Base-by-base conservation (phyloP, 2,329 filamentous ascomycete species). In the Arthrobotrys megalospora region DNA sequence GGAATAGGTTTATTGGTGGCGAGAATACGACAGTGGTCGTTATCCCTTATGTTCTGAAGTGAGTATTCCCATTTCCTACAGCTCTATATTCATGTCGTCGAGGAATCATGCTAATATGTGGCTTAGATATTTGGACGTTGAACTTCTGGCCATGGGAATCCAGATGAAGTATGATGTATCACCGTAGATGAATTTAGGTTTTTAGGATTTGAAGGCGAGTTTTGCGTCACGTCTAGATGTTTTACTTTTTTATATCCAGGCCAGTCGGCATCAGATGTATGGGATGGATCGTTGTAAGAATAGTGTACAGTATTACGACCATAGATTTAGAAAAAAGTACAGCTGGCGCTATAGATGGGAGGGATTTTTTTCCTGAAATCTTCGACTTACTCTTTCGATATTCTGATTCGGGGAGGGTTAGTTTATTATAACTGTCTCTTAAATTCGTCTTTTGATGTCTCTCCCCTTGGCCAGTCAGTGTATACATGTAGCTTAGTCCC, bases 121-220 rank as follows among this genome's bases (percentile, higher is more conserved):
- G 38, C 16, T 19, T 80, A 81, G 81, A 41, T 82, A 92, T 86
- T 86, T 99, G 81, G 96, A 99, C 85, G 94, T 97, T 19, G 96
- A 99, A 85, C 86, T 99, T 82, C 93, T 94, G 41, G 94, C 94
- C 70, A 99, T 99, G 96, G 96, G 96, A 66, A 91, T 99, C 67
- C 92, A 94, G 86, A 89, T 99, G 86, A 97, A 93, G 87, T 98
- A 97, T 84, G 91, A 91, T 84, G 92, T 98, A 52, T 72, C 67
- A 28, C 75, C 75, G 32, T 78, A 68, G 50, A 11, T 12, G 24
- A 16, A 38, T 43, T 36, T 47, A n/a, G 24, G 24, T n/a, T 14
- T n/a, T 71, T 48, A 41, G 34, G 41, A 64, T 45, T 63, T 28
- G 19, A 24, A 43, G 48, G 38, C 43, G 41, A 47, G n/a, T 70